Evolutionary conservation across 2,329 filamentous ascomycete genomes (phyloP).

Genomic region (Lecanoromycetidae sp.): DNA sequence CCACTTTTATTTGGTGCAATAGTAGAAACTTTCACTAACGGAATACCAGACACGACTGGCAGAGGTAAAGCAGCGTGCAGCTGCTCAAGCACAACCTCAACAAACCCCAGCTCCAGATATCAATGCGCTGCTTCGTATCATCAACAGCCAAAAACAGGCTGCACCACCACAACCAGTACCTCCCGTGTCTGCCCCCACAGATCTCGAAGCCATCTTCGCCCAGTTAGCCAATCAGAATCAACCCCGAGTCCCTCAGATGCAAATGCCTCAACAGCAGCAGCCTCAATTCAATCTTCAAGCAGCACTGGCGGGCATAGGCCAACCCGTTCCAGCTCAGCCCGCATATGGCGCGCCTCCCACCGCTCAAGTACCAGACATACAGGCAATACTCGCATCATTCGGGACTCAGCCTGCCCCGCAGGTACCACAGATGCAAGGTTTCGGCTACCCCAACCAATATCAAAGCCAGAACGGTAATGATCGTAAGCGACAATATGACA

Average conservation of each 20-base stretch:
- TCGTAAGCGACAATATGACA: constrained; percentile 26
- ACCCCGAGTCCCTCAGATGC: constrained; percentile 20
- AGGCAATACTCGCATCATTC: constrained; percentile 18
- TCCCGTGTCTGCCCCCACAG: constrained; percentile 6
- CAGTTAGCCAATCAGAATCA: constrained; percentile 28
- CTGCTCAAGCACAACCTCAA: constrained; percentile 19
- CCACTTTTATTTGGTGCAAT: neutral
- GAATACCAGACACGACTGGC: constrained; percentile 31
- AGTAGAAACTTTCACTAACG: too few relatives aligned
- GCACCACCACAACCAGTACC: constrained; percentile 18
- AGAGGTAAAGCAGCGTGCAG: constrained; percentile 25
- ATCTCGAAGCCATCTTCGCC: constrained; percentile 28
- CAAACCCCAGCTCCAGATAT: too few relatives aligned
- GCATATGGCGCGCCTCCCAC: constrained; percentile 16
- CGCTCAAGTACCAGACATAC: constrained; percentile 21
- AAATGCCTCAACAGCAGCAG: constrained; percentile 22
- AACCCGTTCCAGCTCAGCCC: constrained; percentile 4
- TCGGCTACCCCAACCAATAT: constrained; percentile 15
- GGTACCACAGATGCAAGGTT: constrained; percentile 14
- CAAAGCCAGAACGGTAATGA: constrained; percentile 30
- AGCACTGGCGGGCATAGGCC: constrained; percentile 29
- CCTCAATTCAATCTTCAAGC: constrained; percentile 28
- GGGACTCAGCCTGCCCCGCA: constrained; percentile 15
- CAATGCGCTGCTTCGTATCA: constrained; percentile 30
- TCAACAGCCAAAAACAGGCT: constrained; percentile 27